Conservation (phyloP, 768 basidiomycete species). For the Plicaturopsis crispa region DNA sequence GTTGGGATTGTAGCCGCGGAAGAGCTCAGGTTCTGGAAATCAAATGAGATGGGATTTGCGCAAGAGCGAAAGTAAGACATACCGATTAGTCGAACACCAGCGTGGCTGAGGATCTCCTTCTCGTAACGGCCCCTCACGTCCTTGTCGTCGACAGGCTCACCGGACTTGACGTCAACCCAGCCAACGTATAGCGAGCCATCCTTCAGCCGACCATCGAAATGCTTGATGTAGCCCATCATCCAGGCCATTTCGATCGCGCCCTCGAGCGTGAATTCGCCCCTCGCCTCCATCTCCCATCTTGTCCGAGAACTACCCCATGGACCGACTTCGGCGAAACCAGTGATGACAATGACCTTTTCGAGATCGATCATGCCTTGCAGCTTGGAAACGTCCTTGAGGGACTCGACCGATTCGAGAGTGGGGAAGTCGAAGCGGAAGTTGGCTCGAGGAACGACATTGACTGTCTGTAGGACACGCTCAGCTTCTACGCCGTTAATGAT, state of each 20-base stretch:
- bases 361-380: constrained; percentile 88
- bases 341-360: constrained; percentile 93
- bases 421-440: constrained; percentile 99
- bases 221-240: constrained; percentile 99
- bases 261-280: constrained; percentile 94
- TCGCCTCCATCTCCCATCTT: constrained; percentile 99
- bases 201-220: constrained; percentile 96
- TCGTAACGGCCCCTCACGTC: constrained; percentile 92
- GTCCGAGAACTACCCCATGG: constrained; percentile 99
- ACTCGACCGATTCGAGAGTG: constrained; percentile 60
- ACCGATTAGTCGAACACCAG: constrained; percentile 95
- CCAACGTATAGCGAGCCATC: constrained; percentile 90
- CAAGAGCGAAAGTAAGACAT: constrained; percentile 16
- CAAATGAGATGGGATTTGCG: neutral
- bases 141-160: constrained; percentile 95
- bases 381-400: constrained; percentile 65
- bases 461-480: constrained; percentile 86
- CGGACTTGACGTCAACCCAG: constrained; percentile 94
- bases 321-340: constrained; percentile 95
- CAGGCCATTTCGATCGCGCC: constrained; percentile 99
- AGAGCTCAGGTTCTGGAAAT: constrained; percentile 83
- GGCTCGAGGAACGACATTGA: constrained; percentile 91
- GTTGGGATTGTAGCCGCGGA: constrained; percentile 96
- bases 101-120: constrained; percentile 85
- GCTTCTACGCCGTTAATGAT: constrained; percentile 83